Base-by-base conservation (phyloP, 768 basidiomycete genomes). In the Cubamyces lactineus region DNA sequence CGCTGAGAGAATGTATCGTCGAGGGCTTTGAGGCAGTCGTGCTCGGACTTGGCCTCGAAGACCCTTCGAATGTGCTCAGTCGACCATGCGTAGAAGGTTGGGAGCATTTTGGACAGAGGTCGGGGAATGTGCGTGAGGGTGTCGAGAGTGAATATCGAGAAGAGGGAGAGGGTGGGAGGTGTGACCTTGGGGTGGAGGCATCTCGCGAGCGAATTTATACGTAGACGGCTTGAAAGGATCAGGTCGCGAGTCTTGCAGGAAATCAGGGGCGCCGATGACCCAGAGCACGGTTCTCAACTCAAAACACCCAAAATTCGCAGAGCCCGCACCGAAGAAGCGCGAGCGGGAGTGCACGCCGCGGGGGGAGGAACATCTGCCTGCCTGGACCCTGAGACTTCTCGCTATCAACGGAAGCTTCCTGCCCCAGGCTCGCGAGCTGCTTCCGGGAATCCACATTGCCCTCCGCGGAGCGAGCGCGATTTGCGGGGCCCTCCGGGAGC, bases 61-160 rank as follows among this genome's bases (percentile, higher is more conserved):
- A 85, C 74, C 49, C 70, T 73, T 40, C 71, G 73, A 64, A 84
- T 84, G 68, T 82, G 83, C 59, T 75, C 72, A 21, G 70, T 63
- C 3, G 84, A 84, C 84, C 84, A 85, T 4, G 80, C 74, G 19
- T 79, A 75, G 62, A 85, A 71, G 15, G 79, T 76, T 47, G 76
- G 69, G 26, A 83, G 76, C 66, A 71, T 71, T 19, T 28, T 59
- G 47, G 26, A 11, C 7, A 38, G 15, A 41, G 30, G 6, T 28
- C 15, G 21, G 21, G 41, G n/a, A 46, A n/a, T 34, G 17, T 24
- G 38, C 38, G 48, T 30, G 5, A 26, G 61, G 12, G 46, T 34
- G 63, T 46, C 12, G 48, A 24, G 40, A 42, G 40, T 19, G 47
- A 38, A 28, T 28, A 28, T 13, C 5, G 21, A 9, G 23, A 15